Percentiles rank a stretch among this genome's conserved stretches.
Conservation (phyloP, 1,284 basidiomycete species). For the Thelephora terrestris region DNA sequence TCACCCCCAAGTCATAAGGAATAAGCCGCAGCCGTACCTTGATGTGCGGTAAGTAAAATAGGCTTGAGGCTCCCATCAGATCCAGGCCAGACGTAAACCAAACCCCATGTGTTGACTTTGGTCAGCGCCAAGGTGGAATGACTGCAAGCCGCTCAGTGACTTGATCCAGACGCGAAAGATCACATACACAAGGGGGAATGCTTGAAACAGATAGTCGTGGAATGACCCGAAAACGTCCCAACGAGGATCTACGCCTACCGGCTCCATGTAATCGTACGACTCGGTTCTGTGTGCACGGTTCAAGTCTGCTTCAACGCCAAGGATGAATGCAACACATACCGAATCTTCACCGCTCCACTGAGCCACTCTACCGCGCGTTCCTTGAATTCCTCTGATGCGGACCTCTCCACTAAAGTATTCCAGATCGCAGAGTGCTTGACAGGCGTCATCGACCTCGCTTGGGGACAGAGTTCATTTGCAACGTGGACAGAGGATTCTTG, state of each 20-base stretch:
- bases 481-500: background rate
- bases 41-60: constrained; percentile 54
- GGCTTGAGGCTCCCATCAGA: constrained; percentile 48
- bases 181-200: constrained; percentile 32
- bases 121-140: constrained; percentile 41
- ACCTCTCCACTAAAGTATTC: background rate
- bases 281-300: background rate
- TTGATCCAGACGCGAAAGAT: constrained; percentile 7
- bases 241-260: constrained; percentile 30
- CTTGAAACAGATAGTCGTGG: constrained; percentile 30
- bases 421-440: constrained; percentile 12
- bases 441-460: constrained; percentile 20
- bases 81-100: constrained; percentile 58
- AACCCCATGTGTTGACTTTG: constrained; percentile 54
- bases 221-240: constrained; percentile 34
- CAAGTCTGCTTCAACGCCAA: background rate
- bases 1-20: background rate
- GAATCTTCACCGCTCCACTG: constrained; percentile 5
- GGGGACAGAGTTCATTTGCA: constrained; percentile 16
- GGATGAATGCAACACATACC: constrained; percentile 1
- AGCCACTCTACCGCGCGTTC: constrained; percentile 1
- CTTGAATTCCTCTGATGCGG: background rate
- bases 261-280: constrained; percentile 16
- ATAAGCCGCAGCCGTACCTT: constrained; percentile 30
- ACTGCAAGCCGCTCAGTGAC: constrained; percentile 18